Conservation (phyloP, 164 flowering plant genomes). For the Litsea cubeba region DNA sequence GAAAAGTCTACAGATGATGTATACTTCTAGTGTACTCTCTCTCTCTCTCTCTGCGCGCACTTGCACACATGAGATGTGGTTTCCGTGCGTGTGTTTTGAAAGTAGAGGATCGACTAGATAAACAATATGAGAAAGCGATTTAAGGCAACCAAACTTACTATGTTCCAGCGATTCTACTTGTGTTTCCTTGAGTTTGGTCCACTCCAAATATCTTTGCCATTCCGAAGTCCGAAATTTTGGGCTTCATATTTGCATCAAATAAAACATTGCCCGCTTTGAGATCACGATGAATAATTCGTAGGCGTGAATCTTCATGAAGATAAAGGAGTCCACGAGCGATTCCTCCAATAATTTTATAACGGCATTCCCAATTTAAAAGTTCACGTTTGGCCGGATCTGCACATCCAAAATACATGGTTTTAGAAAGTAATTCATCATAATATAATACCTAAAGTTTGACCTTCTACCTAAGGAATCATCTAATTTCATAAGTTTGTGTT, state of each 20-base stretch:
- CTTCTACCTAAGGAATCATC: too few relatives aligned
- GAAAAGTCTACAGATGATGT: too few relatives aligned
- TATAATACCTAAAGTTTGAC: too few relatives aligned
- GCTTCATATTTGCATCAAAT: conserved; percentile 39
- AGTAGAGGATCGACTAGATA: too few relatives aligned
- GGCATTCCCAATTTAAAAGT: conserved; percentile 19
- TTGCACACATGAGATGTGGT: too few relatives aligned
- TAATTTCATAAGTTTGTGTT: too few relatives aligned
- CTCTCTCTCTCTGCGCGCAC: too few relatives aligned
- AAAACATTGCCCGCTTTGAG: conserved; percentile 54
- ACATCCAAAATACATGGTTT: neutral
- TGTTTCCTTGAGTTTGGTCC: conserved; percentile 22
- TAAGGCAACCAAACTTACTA: conserved; percentile 22
- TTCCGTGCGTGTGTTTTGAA: too few relatives aligned
- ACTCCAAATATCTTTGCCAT: conserved; percentile 33
- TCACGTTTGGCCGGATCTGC: neutral
- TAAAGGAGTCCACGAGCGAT: conserved; percentile 54
- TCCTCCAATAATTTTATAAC: conserved; percentile 29
- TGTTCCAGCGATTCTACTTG: conserved; percentile 32
- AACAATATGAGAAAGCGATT: neutral
- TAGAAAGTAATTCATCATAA: too few relatives aligned
- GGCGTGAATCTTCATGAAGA: conserved; percentile 54
- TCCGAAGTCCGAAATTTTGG: conserved; percentile 54
- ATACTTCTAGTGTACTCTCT: too few relatives aligned
- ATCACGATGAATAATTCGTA: conserved; percentile 52